phyloP scores from a whole-genome alignment of 225 moss, liverwort and hornwort species.

The Straminergon stramineum region DNA sequence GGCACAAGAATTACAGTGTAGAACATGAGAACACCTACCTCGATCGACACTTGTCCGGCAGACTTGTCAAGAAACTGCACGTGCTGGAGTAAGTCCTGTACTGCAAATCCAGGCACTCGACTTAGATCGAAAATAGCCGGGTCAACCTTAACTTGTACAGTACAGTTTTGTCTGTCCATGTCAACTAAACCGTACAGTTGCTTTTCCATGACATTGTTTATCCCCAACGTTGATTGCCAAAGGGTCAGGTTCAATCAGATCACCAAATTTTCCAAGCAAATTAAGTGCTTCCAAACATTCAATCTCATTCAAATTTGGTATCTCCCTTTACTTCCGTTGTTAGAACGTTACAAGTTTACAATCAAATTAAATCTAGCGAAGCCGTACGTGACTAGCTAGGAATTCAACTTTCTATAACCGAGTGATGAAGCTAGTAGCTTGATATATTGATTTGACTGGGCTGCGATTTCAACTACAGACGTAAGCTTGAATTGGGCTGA shows the following conservation, averaged over 20 bases:
- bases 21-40: not conserved
- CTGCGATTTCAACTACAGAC: not conserved
- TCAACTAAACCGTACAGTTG: not conserved
- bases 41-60: not conserved
- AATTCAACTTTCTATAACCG: not conserved
- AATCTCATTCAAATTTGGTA: not conserved
- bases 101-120: not conserved
- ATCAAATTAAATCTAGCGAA: not conserved
- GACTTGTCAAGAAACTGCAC: not conserved
- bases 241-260: too few species aligned
- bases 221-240: not conserved
- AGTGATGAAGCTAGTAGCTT: not conserved
- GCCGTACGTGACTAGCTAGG: not conserved
- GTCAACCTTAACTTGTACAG: not conserved
- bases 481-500: not conserved
- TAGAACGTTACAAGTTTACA: not conserved
- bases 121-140: not conserved
- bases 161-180: not conserved
- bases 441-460: not conserved
- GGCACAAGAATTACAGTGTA: not conserved
- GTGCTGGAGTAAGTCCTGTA: not conserved
- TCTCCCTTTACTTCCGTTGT: not conserved
- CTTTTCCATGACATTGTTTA: not conserved
- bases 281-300: not conserved
- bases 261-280: not conserved